Conservation (phyloP, 129 eudicot genomes). For the Flaveria trinervia region DNA sequence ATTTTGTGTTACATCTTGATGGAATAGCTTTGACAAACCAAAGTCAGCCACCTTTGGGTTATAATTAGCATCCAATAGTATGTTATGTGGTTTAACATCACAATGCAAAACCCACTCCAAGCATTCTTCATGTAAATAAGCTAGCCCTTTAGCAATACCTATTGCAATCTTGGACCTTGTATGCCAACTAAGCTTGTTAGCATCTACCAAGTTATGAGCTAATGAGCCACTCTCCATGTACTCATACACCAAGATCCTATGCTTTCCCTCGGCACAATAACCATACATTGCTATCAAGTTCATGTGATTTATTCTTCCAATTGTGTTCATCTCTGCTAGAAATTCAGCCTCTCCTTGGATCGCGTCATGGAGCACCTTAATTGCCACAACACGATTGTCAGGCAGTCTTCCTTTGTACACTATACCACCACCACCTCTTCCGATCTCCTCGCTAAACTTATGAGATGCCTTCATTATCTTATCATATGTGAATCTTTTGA, state of each 20-base stretch:
- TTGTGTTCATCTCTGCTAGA: slow-evolving; percentile 41
- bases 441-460: slow-evolving; percentile 37
- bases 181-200: slow-evolving; percentile 34
- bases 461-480: slow-evolving; percentile 34
- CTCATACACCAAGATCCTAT: slow-evolving; percentile 49
- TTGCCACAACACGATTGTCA: slow-evolving; percentile 36
- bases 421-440: slow-evolving; percentile 41
- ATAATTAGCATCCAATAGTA: slow-evolving; percentile 39
- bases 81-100: slow-evolving; percentile 51
- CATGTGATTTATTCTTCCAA: slow-evolving; percentile 47
- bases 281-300: slow-evolving; percentile 47
- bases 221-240: slow-evolving; percentile 50
- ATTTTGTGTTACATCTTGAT: slow-evolving; percentile 6
- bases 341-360: slow-evolving; percentile 41
- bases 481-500: slow-evolving; percentile 35
- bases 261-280: slow-evolving; percentile 41
- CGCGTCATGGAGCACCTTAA: slow-evolving; percentile 37
- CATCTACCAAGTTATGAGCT: slow-evolving; percentile 26
- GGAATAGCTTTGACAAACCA: slow-evolving; percentile 44
- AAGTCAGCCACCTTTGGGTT: slow-evolving; percentile 48
- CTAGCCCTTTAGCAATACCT: slow-evolving; percentile 46
- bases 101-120: slow-evolving; percentile 54
- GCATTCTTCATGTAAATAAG: slow-evolving; percentile 60
- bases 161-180: slow-evolving; percentile 35
- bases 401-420: slow-evolving; percentile 39